A percentile compares a stretch with the other conserved stretches of the same genome.
These are phyloP conservation scores for Persicaria tinctoria DNA, from an alignment of 148 eudicot genomes.

Conservation along the genomic window DNA sequence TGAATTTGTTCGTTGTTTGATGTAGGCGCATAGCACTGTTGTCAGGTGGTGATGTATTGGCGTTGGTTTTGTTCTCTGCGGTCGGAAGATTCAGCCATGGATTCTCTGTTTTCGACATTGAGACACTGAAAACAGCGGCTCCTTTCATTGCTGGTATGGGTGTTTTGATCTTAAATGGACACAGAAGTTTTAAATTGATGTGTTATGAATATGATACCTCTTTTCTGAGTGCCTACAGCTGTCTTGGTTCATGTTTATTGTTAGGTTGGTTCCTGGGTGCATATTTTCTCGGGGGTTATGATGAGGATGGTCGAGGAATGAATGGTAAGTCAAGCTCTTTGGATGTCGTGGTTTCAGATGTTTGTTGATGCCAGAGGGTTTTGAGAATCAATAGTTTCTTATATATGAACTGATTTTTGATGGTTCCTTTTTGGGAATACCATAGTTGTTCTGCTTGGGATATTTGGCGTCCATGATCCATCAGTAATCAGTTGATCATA, in stretches of 20 bases:
- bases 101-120: slow-evolving; percentile 20
- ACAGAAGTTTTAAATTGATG: too few relatives aligned
- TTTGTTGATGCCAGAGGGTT: neutral
- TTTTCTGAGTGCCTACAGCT: too few relatives aligned
- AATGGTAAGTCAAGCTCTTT: neutral
- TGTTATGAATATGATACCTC: too few relatives aligned
- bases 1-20: slow-evolving; percentile 1
- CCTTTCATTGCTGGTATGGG: too few relatives aligned
- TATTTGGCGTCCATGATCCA: neutral
- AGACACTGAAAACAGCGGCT: too few relatives aligned
- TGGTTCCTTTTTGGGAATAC: neutral
- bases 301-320: too few relatives aligned
- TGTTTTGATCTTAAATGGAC: too few relatives aligned
- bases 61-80: slow-evolving; percentile 66
- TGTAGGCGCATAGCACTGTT: slow-evolving; percentile 64
- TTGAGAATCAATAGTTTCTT: neutral
- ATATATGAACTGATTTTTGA: neutral
- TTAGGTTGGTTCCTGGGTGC: too few relatives aligned
- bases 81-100: slow-evolving; percentile 97
- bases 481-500: neutral
- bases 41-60: slow-evolving; percentile 93
- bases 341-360: neutral
- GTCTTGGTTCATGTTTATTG: too few relatives aligned
- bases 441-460: neutral
- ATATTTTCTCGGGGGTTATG: too few relatives aligned